Conservation (phyloP, 129 eudicot species). For the Gnaphalium uliginosum region DNA sequence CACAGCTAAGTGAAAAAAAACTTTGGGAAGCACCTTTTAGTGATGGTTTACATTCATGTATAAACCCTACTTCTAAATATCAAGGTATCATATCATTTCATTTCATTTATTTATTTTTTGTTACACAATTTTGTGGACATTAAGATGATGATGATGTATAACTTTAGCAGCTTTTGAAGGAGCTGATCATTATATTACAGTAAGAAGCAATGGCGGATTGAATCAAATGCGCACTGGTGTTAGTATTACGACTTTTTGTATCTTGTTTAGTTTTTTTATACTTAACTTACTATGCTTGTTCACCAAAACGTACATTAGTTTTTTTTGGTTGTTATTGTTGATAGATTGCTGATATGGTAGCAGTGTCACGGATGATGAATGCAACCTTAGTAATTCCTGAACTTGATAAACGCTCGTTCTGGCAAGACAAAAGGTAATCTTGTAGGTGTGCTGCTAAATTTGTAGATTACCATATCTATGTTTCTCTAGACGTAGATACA, state of each 20-base stretch:
- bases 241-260: conserved; percentile 30
- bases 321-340: not conserved
- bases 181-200: conserved; percentile 68
- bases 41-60: conserved; percentile 60
- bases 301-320: not conserved
- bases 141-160: not conserved
- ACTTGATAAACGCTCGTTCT: conserved; percentile 88
- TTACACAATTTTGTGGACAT: too few species aligned
- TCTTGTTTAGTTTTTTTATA: conserved; percentile 2
- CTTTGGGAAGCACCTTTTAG: conserved; percentile 59
- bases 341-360: conserved; percentile 97
- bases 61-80: conserved; percentile 69
- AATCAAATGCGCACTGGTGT: conserved; percentile 99
- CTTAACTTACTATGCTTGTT: not conserved
- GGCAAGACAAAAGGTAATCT: conserved; percentile 88
- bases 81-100: conserved; percentile 53
- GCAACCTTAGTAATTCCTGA: conserved; percentile 94
- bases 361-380: conserved; percentile 83
- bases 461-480: not conserved
- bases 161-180: conserved; percentile 53
- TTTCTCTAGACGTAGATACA: conserved; percentile 16
- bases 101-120: conserved; percentile 3
- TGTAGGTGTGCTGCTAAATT: not conserved
- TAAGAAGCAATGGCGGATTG: conserved; percentile 87
- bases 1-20: conserved; percentile 34